These are phyloP conservation scores for Melanomma pulvis-pyrius DNA, from an alignment of 495 filamentous ascomycete species.

Conservation along the genomic window DNA sequence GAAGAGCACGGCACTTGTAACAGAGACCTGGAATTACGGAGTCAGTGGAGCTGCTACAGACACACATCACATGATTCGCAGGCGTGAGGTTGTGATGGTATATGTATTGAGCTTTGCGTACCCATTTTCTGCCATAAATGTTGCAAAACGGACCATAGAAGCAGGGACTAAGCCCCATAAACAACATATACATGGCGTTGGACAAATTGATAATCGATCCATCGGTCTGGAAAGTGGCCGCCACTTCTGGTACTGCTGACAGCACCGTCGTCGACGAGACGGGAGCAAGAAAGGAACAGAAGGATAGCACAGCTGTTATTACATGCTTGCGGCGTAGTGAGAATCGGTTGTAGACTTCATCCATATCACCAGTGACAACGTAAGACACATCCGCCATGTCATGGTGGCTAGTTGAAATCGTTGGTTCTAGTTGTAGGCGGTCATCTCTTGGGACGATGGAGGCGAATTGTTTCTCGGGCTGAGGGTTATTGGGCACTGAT, in stretches of 20 bases:
- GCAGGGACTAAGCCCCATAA: conserved; percentile 69
- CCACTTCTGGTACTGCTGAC: conserved; percentile 70
- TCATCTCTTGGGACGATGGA: conserved; percentile 21
- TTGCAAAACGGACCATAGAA: conserved; percentile 71
- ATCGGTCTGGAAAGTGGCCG: conserved; percentile 61
- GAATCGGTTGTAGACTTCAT: conserved; percentile 58
- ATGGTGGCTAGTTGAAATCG: conserved; percentile 33
- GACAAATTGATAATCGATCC: conserved; percentile 68
- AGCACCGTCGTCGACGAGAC: conserved; percentile 70
- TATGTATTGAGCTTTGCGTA: conserved; percentile 43
- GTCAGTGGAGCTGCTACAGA: neutral
- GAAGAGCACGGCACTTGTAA: conserved; percentile 61
- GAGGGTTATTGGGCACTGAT: neutral
- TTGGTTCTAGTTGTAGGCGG: conserved; percentile 27
- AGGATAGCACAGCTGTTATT: conserved; percentile 66
- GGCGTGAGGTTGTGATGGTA: neutral
- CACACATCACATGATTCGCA: neutral
- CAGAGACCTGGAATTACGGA: conserved; percentile 52
- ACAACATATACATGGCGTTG: conserved; percentile 70
- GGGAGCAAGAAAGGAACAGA: conserved; percentile 69
- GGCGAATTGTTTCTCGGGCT: conserved; percentile 29
- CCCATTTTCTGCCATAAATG: conserved; percentile 65
- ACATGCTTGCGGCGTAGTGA: conserved; percentile 58
- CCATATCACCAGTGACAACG: conserved; percentile 32
- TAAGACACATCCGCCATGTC: conserved; percentile 30